Percentiles rank a stretch among this genome's conserved stretches.
phyloP scores from a whole-genome alignment of 179 eudicot species.

The Patellifolia procumbens region DNA sequence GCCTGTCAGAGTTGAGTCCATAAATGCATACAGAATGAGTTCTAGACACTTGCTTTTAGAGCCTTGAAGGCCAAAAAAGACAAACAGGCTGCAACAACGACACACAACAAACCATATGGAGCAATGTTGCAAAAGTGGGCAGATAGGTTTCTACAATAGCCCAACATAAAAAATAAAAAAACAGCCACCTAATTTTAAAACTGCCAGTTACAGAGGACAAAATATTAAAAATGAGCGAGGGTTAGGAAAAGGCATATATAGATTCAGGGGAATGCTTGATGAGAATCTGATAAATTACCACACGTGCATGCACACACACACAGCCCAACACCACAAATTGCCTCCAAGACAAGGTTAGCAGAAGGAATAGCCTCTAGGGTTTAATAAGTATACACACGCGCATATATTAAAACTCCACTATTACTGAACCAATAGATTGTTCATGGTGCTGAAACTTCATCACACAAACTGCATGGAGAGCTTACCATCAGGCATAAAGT shows the following conservation, averaged over 20 bases:
- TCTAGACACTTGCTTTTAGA: not conserved
- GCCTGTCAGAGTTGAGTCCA: too few relatives aligned
- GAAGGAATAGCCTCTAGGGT: not conserved
- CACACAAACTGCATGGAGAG: not conserved
- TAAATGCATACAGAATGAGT: not conserved
- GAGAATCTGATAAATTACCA: not conserved
- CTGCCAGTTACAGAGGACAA: not conserved
- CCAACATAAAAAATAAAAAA: too few relatives aligned
- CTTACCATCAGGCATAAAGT: conserved; percentile 4
- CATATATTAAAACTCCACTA: not conserved
- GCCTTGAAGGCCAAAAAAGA: conserved; percentile 1
- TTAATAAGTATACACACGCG: not conserved
- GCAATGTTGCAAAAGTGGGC: not conserved
- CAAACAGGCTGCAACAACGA: not conserved
- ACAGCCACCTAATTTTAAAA: not conserved
- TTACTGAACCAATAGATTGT: not conserved
- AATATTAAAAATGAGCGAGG: too few relatives aligned
- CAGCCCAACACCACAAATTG: not conserved
- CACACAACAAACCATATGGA: not conserved
- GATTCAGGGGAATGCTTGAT: not conserved
- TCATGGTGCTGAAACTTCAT: not conserved
- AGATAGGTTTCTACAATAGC: not conserved
- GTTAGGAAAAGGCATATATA: not conserved
- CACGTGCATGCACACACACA: not conserved
- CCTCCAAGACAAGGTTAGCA: not conserved